Conservation (phyloP, 139 green algal genomes). For the Diplosphaera chodatii region DNA sequence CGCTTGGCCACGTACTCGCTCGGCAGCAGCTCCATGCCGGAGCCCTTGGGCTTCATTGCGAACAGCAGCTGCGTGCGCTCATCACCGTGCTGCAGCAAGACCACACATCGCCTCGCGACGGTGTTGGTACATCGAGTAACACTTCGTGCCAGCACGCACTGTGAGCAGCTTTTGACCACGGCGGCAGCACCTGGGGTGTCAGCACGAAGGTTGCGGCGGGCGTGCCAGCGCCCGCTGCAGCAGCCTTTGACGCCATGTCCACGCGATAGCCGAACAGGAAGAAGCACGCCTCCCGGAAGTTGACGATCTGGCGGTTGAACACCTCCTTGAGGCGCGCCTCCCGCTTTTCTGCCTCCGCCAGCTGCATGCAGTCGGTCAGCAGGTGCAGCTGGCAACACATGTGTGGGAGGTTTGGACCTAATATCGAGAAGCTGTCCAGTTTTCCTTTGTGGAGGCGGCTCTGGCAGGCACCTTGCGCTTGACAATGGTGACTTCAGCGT, state of each 20-base stretch:
- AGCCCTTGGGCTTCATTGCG: conserved; percentile 26
- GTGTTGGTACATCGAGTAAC: too few species aligned
- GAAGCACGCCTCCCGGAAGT: conserved; percentile 64
- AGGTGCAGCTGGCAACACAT: too few species aligned
- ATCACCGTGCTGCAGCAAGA: conserved; percentile 25
- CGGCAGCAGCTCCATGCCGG: conserved; percentile 54
- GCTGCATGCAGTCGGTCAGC: conserved; percentile 3
- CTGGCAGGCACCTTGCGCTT: conserved; percentile 30
- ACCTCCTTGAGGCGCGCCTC: conserved; percentile 54
- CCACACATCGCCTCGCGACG: too few species aligned
- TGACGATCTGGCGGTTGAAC: conserved; percentile 56
- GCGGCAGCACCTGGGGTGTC: conserved; percentile 25
- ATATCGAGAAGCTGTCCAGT: too few species aligned
- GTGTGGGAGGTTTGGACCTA: too few species aligned
- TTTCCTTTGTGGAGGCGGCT: too few species aligned
- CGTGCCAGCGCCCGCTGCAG: conserved; percentile 24
- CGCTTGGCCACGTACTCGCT: conserved; percentile 36
- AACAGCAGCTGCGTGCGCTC: conserved; percentile 41
- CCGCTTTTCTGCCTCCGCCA: conserved; percentile 40
- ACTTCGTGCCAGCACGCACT: too few species aligned
- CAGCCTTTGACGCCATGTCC: conserved; percentile 59
- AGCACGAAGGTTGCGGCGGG: conserved; percentile 55
- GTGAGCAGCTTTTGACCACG: too few species aligned
- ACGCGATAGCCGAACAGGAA: conserved; percentile 72
- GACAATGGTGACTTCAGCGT: conserved; percentile 41